Evolutionary conservation across 345 rosid species (phyloP), one percentile per base, ranked within the genome.

Genomic region (Zanthoxylum bungeanum): DNA sequence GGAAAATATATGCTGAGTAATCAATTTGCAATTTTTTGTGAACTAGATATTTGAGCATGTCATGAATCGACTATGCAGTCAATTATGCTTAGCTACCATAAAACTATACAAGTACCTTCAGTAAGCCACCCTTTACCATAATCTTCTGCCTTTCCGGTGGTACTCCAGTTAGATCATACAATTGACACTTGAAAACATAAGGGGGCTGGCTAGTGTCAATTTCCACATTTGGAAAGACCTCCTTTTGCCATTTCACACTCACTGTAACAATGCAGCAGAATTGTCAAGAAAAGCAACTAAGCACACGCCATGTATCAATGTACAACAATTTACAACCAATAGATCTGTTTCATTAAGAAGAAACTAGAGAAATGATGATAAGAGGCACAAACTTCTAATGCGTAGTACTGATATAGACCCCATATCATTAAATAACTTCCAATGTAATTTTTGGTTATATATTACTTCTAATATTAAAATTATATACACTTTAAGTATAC

Each of bases 111-210:
- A 61, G 14, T 76, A 95, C 99, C 98, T 91, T 92, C 74, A 95
- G 77, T 49, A 95, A 80, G 63, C 94, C 98, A 66, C 99, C 99
- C 84, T 89, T 96, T 72, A 96, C 93, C 97, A 96, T 89, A 40
- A 95, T 91, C 86, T 96, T 96, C 82, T 96, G 99, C 76, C 99
- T 80, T 72, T 91, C 99, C 0, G 98, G 99, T 5, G 94, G 96
- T 12, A 95, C 99, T 61, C 97, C 99, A 14, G 93, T 92, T 69
- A 92, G 83, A 86, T 91, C 97, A 79, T 76, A 89, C 79, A 95
- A 63, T 77, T 93, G 97, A 81, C 88, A 84, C 82, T 93, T 95
- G 96, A 95, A 95, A 78, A 93, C 85, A 78, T 75, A 82, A 37
- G 96, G 89, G 25, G 99, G 85, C 80, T 82, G 93, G 85, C 79